phyloP scores from a whole-genome alignment of 2,329 filamentous ascomycete species.

The Phyllosticta ampelicida region DNA sequence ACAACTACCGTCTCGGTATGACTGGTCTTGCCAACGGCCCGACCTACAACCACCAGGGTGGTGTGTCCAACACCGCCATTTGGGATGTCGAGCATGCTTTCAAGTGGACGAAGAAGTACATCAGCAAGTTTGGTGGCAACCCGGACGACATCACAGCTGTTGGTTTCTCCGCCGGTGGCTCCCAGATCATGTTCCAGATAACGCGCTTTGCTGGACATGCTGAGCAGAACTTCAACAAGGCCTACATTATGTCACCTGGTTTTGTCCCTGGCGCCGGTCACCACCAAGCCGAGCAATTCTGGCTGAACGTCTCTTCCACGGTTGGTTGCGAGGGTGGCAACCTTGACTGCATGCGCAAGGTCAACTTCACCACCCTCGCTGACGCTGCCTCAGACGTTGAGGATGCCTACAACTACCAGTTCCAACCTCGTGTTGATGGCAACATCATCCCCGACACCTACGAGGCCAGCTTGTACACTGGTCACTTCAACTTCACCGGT shows the following conservation, averaged over 20 bases:
- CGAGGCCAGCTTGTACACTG: constrained; percentile 27
- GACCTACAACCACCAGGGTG: constrained; percentile 32
- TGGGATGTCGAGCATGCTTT: constrained; percentile 33
- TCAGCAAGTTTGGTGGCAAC: constrained; percentile 38
- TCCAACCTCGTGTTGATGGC: constrained; percentile 29
- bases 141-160: constrained; percentile 36
- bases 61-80: constrained; percentile 34
- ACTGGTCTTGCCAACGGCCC: constrained; percentile 38
- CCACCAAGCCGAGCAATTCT: constrained; percentile 23
- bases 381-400: constrained; percentile 18
- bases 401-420: constrained; percentile 22
- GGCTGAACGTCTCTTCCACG: constrained; percentile 23
- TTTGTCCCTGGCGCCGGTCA: constrained; percentile 28
- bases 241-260: constrained; percentile 20
- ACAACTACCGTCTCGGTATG: constrained; percentile 28
- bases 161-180: constrained; percentile 22
- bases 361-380: constrained; percentile 22
- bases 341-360: constrained; percentile 21
- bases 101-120: constrained; percentile 41
- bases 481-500: constrained; percentile 27
- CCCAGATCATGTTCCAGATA: constrained; percentile 19
- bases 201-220: constrained; percentile 24
- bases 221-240: constrained; percentile 22
- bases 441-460: constrained; percentile 28
- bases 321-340: constrained; percentile 22